phyloP scores from a whole-genome alignment of 371 early-diverging fungal genomes.

The Thermomucor indicae-seudaticae region DNA sequence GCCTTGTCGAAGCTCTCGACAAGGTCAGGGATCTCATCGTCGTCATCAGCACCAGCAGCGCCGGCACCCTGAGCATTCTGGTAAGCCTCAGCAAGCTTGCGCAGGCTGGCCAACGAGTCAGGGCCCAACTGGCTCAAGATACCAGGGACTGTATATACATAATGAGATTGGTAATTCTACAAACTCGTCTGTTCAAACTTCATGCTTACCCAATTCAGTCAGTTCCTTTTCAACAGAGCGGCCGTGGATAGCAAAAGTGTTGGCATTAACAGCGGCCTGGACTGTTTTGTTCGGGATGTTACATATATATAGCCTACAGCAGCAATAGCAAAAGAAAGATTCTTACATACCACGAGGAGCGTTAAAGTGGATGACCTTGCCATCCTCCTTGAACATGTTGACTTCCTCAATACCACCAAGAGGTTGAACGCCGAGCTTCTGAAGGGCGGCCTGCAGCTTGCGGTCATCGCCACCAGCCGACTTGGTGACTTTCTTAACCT shows the following conservation, averaged over 20 bases:
- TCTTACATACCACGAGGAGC: constrained; percentile 76
- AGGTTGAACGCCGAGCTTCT: constrained; percentile 85
- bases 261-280: constrained; percentile 80
- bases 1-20: constrained; percentile 62
- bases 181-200: too few species aligned
- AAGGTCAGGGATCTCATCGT: constrained; percentile 78
- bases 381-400: constrained; percentile 97
- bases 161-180: too few species aligned
- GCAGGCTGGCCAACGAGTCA: constrained; percentile 86
- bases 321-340: background rate
- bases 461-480: constrained; percentile 56
- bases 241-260: constrained; percentile 93
- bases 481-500: constrained; percentile 66
- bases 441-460: constrained; percentile 82
- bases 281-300: constrained; percentile 37
- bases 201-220: constrained; percentile 61
- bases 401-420: constrained; percentile 91
- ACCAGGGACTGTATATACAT: constrained; percentile 62
- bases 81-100: constrained; percentile 84
- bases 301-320: background rate
- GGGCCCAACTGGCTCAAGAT: constrained; percentile 96
- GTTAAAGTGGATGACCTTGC: constrained; percentile 90
- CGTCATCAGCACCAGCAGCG: constrained; percentile 46
- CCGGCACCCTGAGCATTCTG: constrained; percentile 59
- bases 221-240: constrained; percentile 86